A percentile compares a stretch with the other conserved stretches of the same genome.
Evolutionary conservation across 257 asterid species (phyloP).

Genomic region (Knoxia roxburghii): DNA sequence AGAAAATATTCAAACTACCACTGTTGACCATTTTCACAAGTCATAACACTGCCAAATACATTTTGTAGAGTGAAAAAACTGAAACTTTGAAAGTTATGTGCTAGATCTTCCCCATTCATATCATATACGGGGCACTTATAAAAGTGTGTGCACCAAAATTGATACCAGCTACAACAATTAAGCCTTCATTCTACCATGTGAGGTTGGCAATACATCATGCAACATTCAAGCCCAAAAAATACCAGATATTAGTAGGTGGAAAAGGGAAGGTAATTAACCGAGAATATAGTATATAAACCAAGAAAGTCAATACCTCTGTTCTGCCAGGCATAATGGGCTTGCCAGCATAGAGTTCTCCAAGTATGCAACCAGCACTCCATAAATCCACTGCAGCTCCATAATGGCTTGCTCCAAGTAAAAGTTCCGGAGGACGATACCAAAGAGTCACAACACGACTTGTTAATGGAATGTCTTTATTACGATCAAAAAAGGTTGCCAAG

Average conservation of each 20-base stretch:
- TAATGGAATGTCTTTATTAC: slow-evolving; percentile 43
- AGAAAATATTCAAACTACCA: neutral
- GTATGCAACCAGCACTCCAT: slow-evolving; percentile 93
- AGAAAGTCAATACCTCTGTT: slow-evolving; percentile 64
- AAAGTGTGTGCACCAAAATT: neutral
- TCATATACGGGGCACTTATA: neutral
- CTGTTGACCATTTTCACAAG: neutral
- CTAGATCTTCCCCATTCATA: neutral
- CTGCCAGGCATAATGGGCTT: slow-evolving; percentile 95
- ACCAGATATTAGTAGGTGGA: neutral
- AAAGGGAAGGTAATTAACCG: neutral
- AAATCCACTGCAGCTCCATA: slow-evolving; percentile 85
- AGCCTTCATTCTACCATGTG: too few relatives aligned
- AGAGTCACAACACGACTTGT: slow-evolving; percentile 95
- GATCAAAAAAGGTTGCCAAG: slow-evolving; percentile 66
- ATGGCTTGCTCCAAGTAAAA: slow-evolving; percentile 71
- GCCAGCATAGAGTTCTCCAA: slow-evolving; percentile 77
- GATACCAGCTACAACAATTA: too few relatives aligned
- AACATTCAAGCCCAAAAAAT: too few relatives aligned
- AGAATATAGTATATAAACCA: neutral
- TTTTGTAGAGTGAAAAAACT: neutral
- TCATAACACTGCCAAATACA: neutral
- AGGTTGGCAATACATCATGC: too few relatives aligned
- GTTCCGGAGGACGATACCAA: slow-evolving; percentile 99
- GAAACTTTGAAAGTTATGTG: neutral